phyloP scores from a whole-genome alignment of 2,329 filamentous ascomycete species.

The Aaosphaeria arxii region DNA sequence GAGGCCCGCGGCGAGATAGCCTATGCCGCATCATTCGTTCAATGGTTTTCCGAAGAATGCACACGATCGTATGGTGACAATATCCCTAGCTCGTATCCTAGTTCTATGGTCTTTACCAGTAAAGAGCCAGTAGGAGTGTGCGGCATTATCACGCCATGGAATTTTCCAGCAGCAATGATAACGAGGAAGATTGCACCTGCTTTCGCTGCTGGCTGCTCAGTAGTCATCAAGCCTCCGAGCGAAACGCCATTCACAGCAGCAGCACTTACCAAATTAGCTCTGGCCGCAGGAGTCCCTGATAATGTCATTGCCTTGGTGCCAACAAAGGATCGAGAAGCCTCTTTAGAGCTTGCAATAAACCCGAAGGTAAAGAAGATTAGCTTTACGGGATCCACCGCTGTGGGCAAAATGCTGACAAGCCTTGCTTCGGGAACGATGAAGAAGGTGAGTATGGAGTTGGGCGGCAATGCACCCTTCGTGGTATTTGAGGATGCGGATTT shows the following conservation, averaged over 20 bases:
- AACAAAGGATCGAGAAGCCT: slow-evolving; percentile 67
- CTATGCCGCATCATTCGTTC: slow-evolving; percentile 40
- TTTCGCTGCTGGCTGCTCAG: slow-evolving; percentile 93
- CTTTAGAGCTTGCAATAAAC: slow-evolving; percentile 70
- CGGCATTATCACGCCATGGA: slow-evolving; percentile 83
- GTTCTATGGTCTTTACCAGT: slow-evolving; percentile 72
- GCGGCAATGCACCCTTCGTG: slow-evolving; percentile 93
- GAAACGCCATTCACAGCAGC: slow-evolving; percentile 92
- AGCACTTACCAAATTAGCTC: slow-evolving; percentile 80
- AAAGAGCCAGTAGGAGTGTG: slow-evolving; percentile 84
- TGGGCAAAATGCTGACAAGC: slow-evolving; percentile 79
- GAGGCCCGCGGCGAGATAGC: slow-evolving; percentile 40
- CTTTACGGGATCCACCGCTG: slow-evolving; percentile 76
- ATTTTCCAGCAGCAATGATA: slow-evolving; percentile 61
- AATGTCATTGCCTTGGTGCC: slow-evolving; percentile 91
- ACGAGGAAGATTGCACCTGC: slow-evolving; percentile 58
- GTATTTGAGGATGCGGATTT: slow-evolving; percentile 95
- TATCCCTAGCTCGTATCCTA: slow-evolving; percentile 65
- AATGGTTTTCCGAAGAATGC: slow-evolving; percentile 41
- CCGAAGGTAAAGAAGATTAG: slow-evolving; percentile 82
- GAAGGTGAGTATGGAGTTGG: slow-evolving; percentile 84
- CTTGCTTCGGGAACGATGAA: slow-evolving; percentile 82
- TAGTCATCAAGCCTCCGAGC: slow-evolving; percentile 87
- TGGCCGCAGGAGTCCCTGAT: slow-evolving; percentile 82
- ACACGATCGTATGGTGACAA: slow-evolving; percentile 58